Base-by-base conservation (phyloP, 2,329 filamentous ascomycete genomes). In the Exophiala oligosperma region DNA sequence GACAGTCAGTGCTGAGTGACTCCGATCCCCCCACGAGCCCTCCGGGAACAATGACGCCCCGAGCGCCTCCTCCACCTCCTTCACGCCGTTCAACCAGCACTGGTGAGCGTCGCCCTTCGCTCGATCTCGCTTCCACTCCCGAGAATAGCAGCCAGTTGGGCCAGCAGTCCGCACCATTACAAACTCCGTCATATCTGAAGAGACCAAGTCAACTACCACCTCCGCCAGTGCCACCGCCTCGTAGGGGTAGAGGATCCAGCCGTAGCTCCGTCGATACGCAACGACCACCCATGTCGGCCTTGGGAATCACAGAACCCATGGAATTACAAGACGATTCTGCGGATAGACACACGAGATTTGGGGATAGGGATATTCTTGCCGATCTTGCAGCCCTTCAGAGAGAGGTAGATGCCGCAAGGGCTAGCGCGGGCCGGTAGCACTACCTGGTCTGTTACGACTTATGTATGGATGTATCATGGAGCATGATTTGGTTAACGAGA, bases 361-460 rank as follows among this genome's bases (percentile, higher is more conserved):
- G 75, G 52, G 74, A 76, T 1, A 72, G 73, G 43, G 83, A 89
- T 68, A 90, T 92, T 59, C 72, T 93, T 64, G 88, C 88, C 1
- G 88, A 92, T 70, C 73, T 93, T 55, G 82, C 84, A 48, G 85
- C 85, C 23, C 73, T 93, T 62, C 89, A 91, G 73, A 82, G 82
- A 68, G 90, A 93, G 68, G 89, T 93, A 40, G 89, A 93, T 73
- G 88, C 84, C 3, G 68, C 88, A 46, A 76, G 82, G 66, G 78
- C 74, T 6, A 74, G 58, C 23, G 61, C 61, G 4, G 57, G 57
- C 23, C 44, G 32, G 58, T 29, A 49, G 54, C 38, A 21, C 7
- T 35, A 35, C 32, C 32, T 35, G 40, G 21, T 11, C 40, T 43
- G 40, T 23, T 43, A 43, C 21, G 40, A 43, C n/a, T 43, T 43